These are phyloP conservation scores for Vaccinium macrocarpon DNA, from an alignment of 148 eudicot genomes.

Conservation along the genomic window DNA sequence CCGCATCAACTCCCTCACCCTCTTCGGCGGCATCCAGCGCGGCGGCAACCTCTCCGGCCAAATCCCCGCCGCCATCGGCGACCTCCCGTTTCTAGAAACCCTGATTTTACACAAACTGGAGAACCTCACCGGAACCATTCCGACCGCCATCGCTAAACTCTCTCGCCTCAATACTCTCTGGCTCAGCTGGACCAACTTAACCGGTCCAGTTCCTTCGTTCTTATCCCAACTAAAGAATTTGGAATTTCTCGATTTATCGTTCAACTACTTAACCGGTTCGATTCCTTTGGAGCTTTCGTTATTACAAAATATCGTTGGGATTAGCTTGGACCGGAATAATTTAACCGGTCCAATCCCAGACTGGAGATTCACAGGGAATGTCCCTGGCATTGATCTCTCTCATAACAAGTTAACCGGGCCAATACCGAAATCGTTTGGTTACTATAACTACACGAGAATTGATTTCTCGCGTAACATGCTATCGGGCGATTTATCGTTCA, in stretches of 20 bases:
- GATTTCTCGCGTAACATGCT: conserved; percentile 31
- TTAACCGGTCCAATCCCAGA: conserved; percentile 48
- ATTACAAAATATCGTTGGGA: conserved; percentile 23
- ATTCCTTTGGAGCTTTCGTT: conserved; percentile 37
- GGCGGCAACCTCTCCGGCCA: conserved; percentile 25
- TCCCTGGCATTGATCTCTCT: conserved; percentile 21
- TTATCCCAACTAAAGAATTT: conserved; percentile 31
- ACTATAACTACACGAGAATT: conserved; percentile 23
- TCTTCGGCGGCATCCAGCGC: conserved; percentile 6
- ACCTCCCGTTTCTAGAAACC: conserved; percentile 34
- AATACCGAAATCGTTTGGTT: conserved; percentile 39
- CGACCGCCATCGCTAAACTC: conserved; percentile 31
- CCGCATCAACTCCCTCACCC: conserved; percentile 36
- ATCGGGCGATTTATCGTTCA: conserved; percentile 41
- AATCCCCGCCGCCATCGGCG: conserved; percentile 35
- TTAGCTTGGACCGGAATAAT: conserved; percentile 36
- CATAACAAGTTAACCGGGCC: conserved; percentile 41
- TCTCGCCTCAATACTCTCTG: conserved; percentile 14
- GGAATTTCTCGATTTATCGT: conserved; percentile 21
- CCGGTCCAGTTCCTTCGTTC: conserved; percentile 49
- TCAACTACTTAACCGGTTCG: conserved; percentile 35
- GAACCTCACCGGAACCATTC: conserved; percentile 51
- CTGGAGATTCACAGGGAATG: neutral
- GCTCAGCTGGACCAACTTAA: conserved; percentile 32
- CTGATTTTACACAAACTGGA: conserved; percentile 27